Evolutionary conservation across 179 eudicot species (phyloP), one percentile per base, ranked within the genome.

Genomic region (Camellia oleifera): DNA sequence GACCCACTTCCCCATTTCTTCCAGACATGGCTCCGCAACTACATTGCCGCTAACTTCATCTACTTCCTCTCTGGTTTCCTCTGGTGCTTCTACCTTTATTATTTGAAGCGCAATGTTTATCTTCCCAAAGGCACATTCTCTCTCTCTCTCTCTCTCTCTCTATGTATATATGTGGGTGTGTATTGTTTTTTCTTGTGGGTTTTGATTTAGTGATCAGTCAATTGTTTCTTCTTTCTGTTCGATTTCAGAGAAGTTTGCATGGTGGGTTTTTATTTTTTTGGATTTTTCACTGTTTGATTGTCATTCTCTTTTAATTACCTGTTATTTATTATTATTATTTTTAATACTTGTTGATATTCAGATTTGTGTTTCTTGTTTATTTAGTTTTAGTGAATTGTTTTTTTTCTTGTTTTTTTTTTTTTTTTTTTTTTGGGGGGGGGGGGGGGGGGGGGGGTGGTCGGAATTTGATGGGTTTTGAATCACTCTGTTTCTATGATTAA

Each of bases 51-150:
- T 3, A 62, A 57, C 70, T 54, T 90, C 32, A 75, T 95, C 68
- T 95, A 95, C 82, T 80, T 95, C 20, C 18, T 89, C 65, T 89
- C 98, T 74, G 93, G 95, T 26, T 81, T 87, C 32, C 82, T 94
- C n/a, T 95, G 98, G 99, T 95, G 97, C 84, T 86, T 92, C 76
- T 88, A 92, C 66, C 91, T 95, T 71, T 95, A 95, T 76, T 91
- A 94, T 84, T 84, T 91, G 85, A 91, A 89, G 76, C 95, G 90
- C 75, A 90, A 91, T 66, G 93, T 91, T 53, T 92, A 87, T 72
- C 81, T 95, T 54, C 97, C 99, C 44, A 92, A 94, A 94, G 99
- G 99, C 94, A 58, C 77, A 17, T 0, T 23, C 10, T 10, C 4
- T 20, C 18, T 18, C 26, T 4, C 10, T 4, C n/a, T n/a, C 26